phyloP scores from a whole-genome alignment of 2,329 filamentous ascomycete genomes.

The Ascocoryne sarcoides region DNA sequence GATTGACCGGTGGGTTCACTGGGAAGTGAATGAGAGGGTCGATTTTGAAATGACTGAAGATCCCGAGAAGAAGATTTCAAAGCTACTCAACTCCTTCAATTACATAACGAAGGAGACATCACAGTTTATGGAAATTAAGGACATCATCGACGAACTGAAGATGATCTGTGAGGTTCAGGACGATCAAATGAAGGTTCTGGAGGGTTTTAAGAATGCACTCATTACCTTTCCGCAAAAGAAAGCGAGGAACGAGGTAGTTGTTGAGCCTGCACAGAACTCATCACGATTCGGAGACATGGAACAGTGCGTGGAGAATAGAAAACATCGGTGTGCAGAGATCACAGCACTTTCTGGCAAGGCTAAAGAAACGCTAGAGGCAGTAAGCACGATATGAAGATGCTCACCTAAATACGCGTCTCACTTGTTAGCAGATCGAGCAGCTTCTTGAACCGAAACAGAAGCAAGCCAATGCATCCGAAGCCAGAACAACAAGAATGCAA shows the following conservation, averaged over 20 bases:
- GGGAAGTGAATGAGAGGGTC: background rate
- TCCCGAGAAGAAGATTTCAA: background rate
- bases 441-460: conserved; percentile 10
- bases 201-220: no score
- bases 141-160: conserved; percentile 6
- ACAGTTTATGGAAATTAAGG: conserved; percentile 5
- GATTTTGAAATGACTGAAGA: no score
- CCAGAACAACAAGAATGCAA: conserved; percentile 1
- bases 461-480: conserved; percentile 8
- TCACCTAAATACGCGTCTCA: background rate
- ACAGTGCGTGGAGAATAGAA: no score
- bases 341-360: conserved; percentile 1
- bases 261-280: background rate
- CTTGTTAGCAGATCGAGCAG: conserved; percentile 4
- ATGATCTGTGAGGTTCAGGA: conserved; percentile 2
- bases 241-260: background rate
- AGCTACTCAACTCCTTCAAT: conserved; percentile 1
- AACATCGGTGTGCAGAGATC: no score
- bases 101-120: conserved; percentile 3
- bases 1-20: no score
- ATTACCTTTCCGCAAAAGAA: no score
- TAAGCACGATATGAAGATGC: background rate
- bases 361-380: conserved; percentile 2
- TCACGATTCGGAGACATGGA: no score
- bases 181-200: conserved; percentile 1